Conservation (phyloP, 139 green algal species). For the Deuterostichococcus epilithicus region DNA sequence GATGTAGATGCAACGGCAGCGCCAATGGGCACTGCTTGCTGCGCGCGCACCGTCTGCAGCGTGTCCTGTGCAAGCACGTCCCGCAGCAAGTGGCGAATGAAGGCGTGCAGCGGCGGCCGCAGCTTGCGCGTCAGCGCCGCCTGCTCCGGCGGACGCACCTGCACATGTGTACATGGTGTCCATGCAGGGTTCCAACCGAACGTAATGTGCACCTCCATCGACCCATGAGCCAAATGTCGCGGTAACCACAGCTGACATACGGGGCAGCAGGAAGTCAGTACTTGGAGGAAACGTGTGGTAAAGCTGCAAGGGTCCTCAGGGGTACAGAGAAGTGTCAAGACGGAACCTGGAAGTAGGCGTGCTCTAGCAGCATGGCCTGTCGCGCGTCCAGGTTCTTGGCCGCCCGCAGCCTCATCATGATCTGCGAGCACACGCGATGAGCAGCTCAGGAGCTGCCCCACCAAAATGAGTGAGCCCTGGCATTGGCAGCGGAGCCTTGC, state of each 20-base stretch:
- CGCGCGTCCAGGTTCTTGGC: slow-evolving; percentile 78
- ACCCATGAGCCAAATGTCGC: too few relatives aligned
- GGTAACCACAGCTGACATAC: too few relatives aligned
- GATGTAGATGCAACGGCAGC: too few relatives aligned
- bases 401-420: slow-evolving; percentile 86
- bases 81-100: slow-evolving; percentile 87
- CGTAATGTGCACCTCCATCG: too few relatives aligned
- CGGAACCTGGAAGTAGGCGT: slow-evolving; percentile 75
- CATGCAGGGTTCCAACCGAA: neutral
- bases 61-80: slow-evolving; percentile 46
- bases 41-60: slow-evolving; percentile 33
- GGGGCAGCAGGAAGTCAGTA: too few relatives aligned
- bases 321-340: too few relatives aligned
- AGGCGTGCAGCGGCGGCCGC: slow-evolving; percentile 72
- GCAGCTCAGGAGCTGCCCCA: too few relatives aligned
- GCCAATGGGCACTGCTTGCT: neutral
- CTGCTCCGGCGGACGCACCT: slow-evolving; percentile 31
- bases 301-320: too few relatives aligned
- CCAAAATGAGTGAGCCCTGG: too few relatives aligned
- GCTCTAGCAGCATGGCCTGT: slow-evolving; percentile 77
- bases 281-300: too few relatives aligned
- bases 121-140: slow-evolving; percentile 28
- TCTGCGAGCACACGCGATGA: slow-evolving; percentile 19
- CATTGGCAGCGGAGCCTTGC: too few relatives aligned
- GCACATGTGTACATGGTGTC: slow-evolving; percentile 14